Percentiles rank a stretch among this genome's conserved stretches.
Evolutionary conservation across 352 stramenopile species (phyloP).

Genomic region (Aphanomyces stellatus): DNA sequence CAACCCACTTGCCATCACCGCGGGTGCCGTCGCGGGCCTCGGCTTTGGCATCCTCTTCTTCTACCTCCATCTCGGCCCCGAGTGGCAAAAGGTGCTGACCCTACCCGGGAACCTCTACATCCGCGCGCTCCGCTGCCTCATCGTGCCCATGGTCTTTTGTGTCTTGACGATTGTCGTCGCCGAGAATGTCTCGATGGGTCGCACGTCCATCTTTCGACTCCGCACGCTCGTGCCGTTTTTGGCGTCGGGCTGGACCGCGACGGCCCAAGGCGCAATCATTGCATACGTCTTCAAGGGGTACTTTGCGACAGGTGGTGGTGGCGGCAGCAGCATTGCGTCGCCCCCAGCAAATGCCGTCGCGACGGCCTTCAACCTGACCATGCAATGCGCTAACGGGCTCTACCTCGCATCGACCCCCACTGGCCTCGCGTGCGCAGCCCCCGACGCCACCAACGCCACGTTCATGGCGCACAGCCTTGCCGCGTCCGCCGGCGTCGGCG

Average conservation of each 20-base stretch:
- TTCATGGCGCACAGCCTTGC: slow-evolving; percentile 25
- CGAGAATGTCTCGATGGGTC: slow-evolving; percentile 43
- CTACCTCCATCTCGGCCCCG: slow-evolving; percentile 28
- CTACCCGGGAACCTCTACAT: slow-evolving; percentile 57
- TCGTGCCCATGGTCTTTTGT: slow-evolving; percentile 65
- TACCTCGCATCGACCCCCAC: slow-evolving; percentile 29
- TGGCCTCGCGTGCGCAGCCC: slow-evolving; percentile 32
- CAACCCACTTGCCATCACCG: slow-evolving; percentile 22
- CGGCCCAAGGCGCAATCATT: slow-evolving; percentile 39
- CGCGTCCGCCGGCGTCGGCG: no score
- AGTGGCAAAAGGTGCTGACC: slow-evolving; percentile 38
- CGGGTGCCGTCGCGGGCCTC: slow-evolving; percentile 33
- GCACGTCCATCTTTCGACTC: slow-evolving; percentile 40
- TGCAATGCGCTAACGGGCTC: slow-evolving; percentile 39
- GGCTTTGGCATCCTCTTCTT: slow-evolving; percentile 31
- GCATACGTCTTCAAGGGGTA: slow-evolving; percentile 26
- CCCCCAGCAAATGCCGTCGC: slow-evolving; percentile 11
- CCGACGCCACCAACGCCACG: slow-evolving; percentile 35
- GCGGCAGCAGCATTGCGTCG: neutral
- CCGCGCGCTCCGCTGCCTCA: slow-evolving; percentile 48
- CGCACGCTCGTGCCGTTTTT: slow-evolving; percentile 42
- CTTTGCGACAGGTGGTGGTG: no score
- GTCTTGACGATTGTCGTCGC: slow-evolving; percentile 49
- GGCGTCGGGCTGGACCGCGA: slow-evolving; percentile 35
- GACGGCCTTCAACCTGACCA: slow-evolving; percentile 20